Conservation (phyloP, 768 basidiomycete species). For the Phanerochaete carnosa region DNA sequence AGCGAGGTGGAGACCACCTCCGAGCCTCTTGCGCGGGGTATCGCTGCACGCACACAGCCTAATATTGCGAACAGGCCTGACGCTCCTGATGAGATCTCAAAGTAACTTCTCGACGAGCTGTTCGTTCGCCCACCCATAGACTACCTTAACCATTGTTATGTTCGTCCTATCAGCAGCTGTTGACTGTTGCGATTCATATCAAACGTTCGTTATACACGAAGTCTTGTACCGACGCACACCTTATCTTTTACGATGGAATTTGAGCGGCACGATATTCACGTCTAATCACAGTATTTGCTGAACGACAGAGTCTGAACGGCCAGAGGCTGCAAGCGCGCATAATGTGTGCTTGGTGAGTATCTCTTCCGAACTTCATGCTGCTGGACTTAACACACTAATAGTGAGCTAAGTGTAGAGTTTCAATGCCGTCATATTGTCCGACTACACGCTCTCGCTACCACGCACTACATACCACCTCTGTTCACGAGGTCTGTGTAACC, state of each 20-base stretch:
- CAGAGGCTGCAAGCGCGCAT: no score
- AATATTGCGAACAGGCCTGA: constrained; percentile 16
- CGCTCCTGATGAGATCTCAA: constrained; percentile 14
- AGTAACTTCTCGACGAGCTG: not conserved
- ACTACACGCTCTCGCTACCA: no score
- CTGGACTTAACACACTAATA: no score
- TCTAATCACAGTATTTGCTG: no score
- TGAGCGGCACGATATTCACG: no score
- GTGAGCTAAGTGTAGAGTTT: no score
- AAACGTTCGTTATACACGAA: not conserved
- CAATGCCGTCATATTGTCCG: no score
- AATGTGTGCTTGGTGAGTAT: no score
- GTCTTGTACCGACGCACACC: not conserved
- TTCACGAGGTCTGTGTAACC: not conserved
- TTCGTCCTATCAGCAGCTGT: not conserved
- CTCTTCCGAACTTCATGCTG: no score
- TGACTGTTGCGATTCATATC: not conserved
- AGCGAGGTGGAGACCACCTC: constrained; percentile 18
- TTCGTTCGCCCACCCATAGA: not conserved
- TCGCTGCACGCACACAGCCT: constrained; percentile 15
- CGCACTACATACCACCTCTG: not conserved
- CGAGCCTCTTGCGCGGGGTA: constrained; percentile 17
- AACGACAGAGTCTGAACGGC: no score
- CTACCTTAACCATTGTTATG: not conserved
- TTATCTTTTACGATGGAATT: not conserved